A percentile compares a stretch with the other conserved stretches of the same genome.
phyloP scores from a whole-genome alignment of 2,329 filamentous ascomycete species.

The Verticillium tricorpus region DNA sequence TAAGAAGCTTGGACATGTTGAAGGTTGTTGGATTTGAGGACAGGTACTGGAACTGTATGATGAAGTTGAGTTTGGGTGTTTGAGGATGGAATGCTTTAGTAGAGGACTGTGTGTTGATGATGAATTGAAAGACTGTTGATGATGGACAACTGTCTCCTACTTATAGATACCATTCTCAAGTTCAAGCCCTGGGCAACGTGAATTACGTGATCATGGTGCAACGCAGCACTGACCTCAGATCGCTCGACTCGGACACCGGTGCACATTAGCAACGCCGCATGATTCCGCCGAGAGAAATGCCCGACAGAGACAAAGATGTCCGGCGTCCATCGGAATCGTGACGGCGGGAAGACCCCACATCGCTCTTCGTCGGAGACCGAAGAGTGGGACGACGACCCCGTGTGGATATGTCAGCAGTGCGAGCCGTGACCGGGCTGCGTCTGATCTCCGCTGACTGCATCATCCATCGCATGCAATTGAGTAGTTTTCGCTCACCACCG shows the following conservation, averaged over 20 bases:
- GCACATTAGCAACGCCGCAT: not conserved
- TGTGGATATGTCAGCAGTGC: not conserved
- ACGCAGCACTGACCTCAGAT: too few species aligned
- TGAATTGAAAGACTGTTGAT: too few species aligned
- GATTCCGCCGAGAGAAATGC: not conserved
- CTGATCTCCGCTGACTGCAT: not conserved
- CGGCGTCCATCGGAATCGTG: not conserved
- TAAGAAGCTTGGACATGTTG: conserved; percentile 22
- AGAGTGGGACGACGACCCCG: not conserved
- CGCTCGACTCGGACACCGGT: too few species aligned
- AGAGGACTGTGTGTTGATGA: too few species aligned
- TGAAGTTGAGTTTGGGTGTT: too few species aligned
- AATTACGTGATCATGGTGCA: too few species aligned
- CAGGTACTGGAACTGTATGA: too few species aligned
- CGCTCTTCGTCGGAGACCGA: not conserved
- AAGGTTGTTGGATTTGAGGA: not conserved
- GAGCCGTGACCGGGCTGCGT: not conserved
- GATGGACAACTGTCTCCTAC: too few species aligned
- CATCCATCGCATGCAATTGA: not conserved
- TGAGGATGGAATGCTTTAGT: too few species aligned
- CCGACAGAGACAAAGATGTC: not conserved
- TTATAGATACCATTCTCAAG: too few species aligned
- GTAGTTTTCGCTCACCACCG: not conserved
- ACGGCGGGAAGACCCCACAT: not conserved
- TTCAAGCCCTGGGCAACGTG: too few species aligned